Conservation (phyloP, 2,329 filamentous ascomycete genomes). For the Scytalidium lignicola region DNA sequence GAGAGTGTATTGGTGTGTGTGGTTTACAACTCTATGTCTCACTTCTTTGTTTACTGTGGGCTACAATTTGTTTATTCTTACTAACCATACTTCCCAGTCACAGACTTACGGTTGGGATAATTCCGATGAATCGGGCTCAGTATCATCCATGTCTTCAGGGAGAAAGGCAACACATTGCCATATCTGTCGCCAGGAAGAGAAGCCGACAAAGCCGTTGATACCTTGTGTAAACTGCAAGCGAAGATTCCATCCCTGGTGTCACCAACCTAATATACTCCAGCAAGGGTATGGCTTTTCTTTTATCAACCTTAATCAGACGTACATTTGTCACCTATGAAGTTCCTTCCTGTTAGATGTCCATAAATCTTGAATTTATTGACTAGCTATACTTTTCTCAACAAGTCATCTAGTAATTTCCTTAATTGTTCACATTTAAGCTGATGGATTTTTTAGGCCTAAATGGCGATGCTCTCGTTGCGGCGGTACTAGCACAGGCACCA, state of each 20-base stretch:
- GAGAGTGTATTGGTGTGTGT: not conserved
- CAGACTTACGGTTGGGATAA: slow-evolving; percentile 5
- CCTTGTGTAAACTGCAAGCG: slow-evolving; percentile 15
- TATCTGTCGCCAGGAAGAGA: slow-evolving; percentile 12
- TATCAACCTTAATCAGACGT: no score
- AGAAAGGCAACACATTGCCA: slow-evolving; percentile 13
- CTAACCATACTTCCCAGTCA: slow-evolving; percentile 12
- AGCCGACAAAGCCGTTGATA: slow-evolving; percentile 10
- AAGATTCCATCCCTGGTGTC: slow-evolving; percentile 16
- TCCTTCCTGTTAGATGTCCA: not conserved
- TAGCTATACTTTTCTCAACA: no score
- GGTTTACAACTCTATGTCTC: not conserved
- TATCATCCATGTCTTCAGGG: slow-evolving; percentile 16
- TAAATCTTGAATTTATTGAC: no score
- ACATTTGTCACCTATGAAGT: not conserved
- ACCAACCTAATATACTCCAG: slow-evolving; percentile 8
- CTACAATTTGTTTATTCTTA: slow-evolving; percentile 1
- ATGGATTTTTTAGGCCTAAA: not conserved
- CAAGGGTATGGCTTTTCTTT: not conserved
- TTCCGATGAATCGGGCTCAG: slow-evolving; percentile 19
- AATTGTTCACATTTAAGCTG: no score
- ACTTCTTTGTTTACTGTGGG: not conserved
- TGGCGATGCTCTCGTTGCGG: not conserved
- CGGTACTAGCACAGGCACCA: not conserved
- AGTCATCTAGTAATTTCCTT: no score